Evolutionary conservation across 1,284 basidiomycete genomes (phyloP), one percentile per base, ranked within the genome.

Genomic region (Grifola frondosa): DNA sequence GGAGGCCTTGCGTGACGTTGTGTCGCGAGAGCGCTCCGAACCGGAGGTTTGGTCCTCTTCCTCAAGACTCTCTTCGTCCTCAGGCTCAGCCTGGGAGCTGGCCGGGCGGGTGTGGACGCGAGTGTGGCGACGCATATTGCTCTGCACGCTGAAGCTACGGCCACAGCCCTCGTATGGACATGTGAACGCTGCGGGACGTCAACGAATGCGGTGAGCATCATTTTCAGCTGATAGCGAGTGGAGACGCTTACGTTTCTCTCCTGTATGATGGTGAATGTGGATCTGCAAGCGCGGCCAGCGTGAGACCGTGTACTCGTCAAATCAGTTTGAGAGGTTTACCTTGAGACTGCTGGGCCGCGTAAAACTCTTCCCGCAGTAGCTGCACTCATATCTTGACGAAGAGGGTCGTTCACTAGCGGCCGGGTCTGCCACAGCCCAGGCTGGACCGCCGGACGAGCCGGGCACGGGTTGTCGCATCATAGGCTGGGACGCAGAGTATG

Each of bases 91-190:
- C 37, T 56, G 56, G 1, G 55, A 40, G 23, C 54, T 58, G 21
- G 56, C 44, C 2, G 50, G 50, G n/a, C 61, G 57, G 21, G 64
- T 71, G 58, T 90, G 87, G 17, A 84, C 82, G 44, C 87, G 79
- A 44, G 85, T 80, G 61, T 91, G 88, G 44, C 88, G 74, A 47
- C 88, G 83, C 88, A 91, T 91, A 69, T 91, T 91, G 62, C 86
- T 89, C 58, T 89, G 78, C 40, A 91, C 88, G 61, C 86, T 89
- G 66, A 91, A 91, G 58, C 81, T 81, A 40, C 88, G 80, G 7
- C 84, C 84, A 63, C 88, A 91, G 46, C 78, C 78, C 47, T 83
- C 79, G 43, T 81, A 77, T 12, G 87, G 80, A 62, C 88, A 91
- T 42, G 75, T 68, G 66, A 86, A 89, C 15, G 88, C 88, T 90